Conservation (phyloP, 179 eudicot genomes). For the Carnegiea gigantea region DNA sequence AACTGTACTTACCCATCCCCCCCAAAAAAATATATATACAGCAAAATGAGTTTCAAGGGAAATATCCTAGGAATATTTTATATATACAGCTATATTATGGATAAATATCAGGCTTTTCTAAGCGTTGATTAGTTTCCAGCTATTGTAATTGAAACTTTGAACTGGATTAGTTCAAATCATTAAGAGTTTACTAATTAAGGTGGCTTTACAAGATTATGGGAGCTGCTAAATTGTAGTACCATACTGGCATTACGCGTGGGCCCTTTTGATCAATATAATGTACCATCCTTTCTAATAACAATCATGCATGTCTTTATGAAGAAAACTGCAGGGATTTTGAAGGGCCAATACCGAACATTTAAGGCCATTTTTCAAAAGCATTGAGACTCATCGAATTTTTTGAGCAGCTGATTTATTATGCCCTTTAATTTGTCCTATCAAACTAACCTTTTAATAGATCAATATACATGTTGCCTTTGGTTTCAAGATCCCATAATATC, state of each 20-base stretch:
- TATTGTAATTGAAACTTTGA: constrained; percentile 7
- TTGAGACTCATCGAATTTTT: background rate
- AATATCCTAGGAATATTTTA: background rate
- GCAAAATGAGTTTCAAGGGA: background rate
- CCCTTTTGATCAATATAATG: too few species aligned
- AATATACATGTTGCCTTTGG: too few species aligned
- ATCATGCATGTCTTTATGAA: background rate
- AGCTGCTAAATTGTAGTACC: constrained; percentile 13
- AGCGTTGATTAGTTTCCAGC: constrained; percentile 19
- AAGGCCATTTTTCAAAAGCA: background rate
- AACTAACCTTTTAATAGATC: too few species aligned
- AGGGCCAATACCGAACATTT: background rate
- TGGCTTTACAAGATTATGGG: constrained; percentile 26
- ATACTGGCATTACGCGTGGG: background rate
- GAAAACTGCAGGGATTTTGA: constrained; percentile 1
- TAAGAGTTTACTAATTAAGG: background rate
- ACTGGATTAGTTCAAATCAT: constrained; percentile 3
- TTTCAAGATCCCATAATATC: too few species aligned
- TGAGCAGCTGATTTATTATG: background rate
- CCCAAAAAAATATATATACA: too few species aligned
- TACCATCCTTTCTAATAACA: background rate
- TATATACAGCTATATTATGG: background rate
- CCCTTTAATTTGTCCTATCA: too few species aligned
- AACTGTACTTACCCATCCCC: too few species aligned
- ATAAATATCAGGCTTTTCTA: constrained; percentile 18